Conservation (phyloP, 306 rosid genomes). For the Citrullus amarus region DNA sequence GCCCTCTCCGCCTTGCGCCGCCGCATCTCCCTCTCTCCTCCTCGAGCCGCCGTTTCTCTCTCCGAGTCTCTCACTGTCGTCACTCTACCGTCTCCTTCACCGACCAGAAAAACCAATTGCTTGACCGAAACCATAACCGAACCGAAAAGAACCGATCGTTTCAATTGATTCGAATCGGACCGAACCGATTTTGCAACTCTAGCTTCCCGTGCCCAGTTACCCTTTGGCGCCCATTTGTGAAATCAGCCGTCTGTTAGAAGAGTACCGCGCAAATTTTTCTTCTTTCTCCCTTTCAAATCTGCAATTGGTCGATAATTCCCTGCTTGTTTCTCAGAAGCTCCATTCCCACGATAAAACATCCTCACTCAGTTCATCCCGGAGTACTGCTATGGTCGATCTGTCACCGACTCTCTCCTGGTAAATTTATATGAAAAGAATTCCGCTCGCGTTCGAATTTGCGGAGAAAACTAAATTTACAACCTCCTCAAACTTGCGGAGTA, state of each 20-base stretch:
- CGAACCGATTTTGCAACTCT: background rate
- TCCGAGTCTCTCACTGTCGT: background rate
- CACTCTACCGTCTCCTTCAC: background rate
- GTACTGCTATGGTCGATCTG: too few relatives aligned
- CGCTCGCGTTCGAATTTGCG: background rate
- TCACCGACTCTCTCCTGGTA: background rate
- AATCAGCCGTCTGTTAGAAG: background rate
- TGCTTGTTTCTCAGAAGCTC: background rate
- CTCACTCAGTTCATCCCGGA: background rate
- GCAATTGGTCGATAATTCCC: background rate
- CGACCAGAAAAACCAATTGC: background rate
- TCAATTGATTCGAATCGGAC: background rate
- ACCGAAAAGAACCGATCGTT: background rate
- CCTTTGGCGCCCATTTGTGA: background rate
- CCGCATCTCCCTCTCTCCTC: background rate
- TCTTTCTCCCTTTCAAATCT: background rate
- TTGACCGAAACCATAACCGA: background rate
- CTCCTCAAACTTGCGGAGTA: background rate
- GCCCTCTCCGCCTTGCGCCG: background rate
- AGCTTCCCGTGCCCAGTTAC: background rate
- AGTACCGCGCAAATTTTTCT: background rate
- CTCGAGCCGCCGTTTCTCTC: background rate
- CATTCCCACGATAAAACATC: background rate
- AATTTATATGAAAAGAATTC: background rate
- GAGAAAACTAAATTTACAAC: background rate